These are phyloP conservation scores for Cenchrus purpureus DNA, from an alignment of 176 grass and related monocot genomes.

Conservation along the genomic window DNA sequence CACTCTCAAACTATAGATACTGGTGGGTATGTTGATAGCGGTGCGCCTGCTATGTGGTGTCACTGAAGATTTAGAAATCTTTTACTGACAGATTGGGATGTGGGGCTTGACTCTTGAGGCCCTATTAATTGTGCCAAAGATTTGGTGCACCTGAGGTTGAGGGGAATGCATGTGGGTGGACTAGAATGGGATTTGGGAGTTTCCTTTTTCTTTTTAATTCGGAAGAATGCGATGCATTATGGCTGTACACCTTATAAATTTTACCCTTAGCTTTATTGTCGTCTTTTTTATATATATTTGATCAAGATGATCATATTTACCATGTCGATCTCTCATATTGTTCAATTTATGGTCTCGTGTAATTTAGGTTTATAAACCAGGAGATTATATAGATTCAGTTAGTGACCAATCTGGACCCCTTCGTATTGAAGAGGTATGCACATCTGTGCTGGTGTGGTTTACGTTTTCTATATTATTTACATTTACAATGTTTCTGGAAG, in stretches of 20 bases:
- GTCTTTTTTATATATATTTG: not conserved
- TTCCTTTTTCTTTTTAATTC: not conserved
- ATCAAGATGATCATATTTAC: constrained; percentile 10
- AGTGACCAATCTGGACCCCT: constrained; percentile 51
- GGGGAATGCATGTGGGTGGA: not conserved
- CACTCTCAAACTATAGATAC: not conserved
- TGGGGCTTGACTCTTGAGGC: not conserved
- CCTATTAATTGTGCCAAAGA: not conserved
- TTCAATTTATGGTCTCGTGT: constrained; percentile 20
- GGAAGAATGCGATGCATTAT: not conserved
- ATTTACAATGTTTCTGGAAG: not conserved
- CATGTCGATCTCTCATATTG: not conserved
- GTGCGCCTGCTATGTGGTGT: not conserved
- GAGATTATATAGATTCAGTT: constrained; percentile 61
- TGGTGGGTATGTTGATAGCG: not conserved
- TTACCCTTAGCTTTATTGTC: not conserved
- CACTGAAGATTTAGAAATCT: not conserved
- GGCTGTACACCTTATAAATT: not conserved
- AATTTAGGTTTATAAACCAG: constrained; percentile 55
- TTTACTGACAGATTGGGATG: not conserved
- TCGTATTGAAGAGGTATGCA: constrained; percentile 62
- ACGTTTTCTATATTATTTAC: not conserved
- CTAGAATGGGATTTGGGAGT: not conserved
- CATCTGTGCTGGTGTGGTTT: not conserved
- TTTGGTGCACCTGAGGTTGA: constrained; percentile 3